A percentile compares a stretch with the other conserved stretches of the same genome.
phyloP scores from a whole-genome alignment of 768 basidiomycete species.

The Boletus rubescentipes region DNA sequence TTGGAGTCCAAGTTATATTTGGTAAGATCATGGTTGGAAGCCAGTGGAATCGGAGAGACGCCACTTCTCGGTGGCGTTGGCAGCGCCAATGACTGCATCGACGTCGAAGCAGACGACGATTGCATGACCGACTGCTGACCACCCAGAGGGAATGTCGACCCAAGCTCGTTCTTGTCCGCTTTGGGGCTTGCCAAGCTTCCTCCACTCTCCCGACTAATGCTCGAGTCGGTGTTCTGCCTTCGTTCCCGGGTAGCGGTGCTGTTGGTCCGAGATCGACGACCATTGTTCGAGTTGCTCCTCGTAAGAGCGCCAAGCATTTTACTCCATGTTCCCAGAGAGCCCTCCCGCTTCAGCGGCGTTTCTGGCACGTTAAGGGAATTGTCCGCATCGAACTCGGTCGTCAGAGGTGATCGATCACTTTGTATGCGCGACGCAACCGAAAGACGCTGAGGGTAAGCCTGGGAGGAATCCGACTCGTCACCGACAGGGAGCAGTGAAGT shows the following conservation, averaged over 20 bases:
- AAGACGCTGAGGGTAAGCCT: constrained; percentile 54
- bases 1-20: constrained; percentile 72
- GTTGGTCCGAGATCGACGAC: constrained; percentile 78
- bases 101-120: constrained; percentile 66
- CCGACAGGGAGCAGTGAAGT: constrained; percentile 40
- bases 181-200: constrained; percentile 65
- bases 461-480: constrained; percentile 53
- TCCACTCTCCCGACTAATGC: constrained; percentile 73
- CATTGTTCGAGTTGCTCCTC: constrained; percentile 61
- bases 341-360: constrained; percentile 58
- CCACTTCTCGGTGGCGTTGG: constrained; percentile 54
- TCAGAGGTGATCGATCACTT: constrained; percentile 56
- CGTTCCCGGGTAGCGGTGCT: constrained; percentile 67
- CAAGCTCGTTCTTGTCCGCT: constrained; percentile 50
- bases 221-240: constrained; percentile 70
- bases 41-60: constrained; percentile 76
- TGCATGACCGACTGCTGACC: constrained; percentile 55
- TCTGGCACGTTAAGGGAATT: constrained; percentile 43
- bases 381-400: constrained; percentile 51
- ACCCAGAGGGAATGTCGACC: constrained; percentile 39
- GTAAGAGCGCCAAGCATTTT: constrained; percentile 61
- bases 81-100: constrained; percentile 59
- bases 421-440: constrained; percentile 63
- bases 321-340: constrained; percentile 62
- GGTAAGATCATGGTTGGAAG: constrained; percentile 65